These are phyloP conservation scores for Mucor ambiguus DNA, from an alignment of 371 early-diverging fungal species.

Conservation along the genomic window DNA sequence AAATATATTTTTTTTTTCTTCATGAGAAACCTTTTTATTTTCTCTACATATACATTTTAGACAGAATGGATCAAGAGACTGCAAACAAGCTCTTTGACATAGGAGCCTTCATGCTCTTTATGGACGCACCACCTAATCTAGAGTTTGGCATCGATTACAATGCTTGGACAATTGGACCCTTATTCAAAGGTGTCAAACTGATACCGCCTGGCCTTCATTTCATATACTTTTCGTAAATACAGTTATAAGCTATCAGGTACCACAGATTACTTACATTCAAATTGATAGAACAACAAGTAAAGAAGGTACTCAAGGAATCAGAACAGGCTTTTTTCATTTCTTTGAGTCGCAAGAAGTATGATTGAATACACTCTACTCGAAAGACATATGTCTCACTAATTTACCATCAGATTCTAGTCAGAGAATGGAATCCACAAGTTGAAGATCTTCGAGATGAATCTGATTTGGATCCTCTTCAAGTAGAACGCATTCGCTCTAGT, in stretches of 20 bases:
- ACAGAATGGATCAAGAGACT: conserved; percentile 77
- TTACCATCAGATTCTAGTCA: conserved; percentile 57
- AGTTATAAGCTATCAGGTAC: too few relatives aligned
- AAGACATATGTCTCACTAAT: not conserved
- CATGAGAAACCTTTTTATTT: not conserved
- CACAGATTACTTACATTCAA: not conserved
- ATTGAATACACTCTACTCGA: not conserved
- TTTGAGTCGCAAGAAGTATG: conserved; percentile 70
- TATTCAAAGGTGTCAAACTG: conserved; percentile 90
- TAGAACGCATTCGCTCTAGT: conserved; percentile 50
- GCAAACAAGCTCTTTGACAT: conserved; percentile 73
- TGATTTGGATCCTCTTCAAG: conserved; percentile 50
- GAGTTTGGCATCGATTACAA: conserved; percentile 94
- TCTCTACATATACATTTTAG: not conserved
- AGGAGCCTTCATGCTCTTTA: conserved; percentile 79
- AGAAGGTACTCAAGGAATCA: conserved; percentile 61
- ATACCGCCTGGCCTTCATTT: conserved; percentile 96
- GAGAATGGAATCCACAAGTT: conserved; percentile 65
- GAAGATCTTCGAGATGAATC: conserved; percentile 62
- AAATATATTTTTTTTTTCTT: not conserved
- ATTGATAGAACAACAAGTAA: conserved; percentile 50
- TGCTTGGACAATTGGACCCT: conserved; percentile 89
- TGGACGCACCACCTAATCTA: conserved; percentile 79
- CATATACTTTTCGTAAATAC: conserved; percentile 77
- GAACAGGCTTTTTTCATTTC: conserved; percentile 77